These are phyloP conservation scores for Tritrichomonas foetus DNA, from an alignment of 208 protist genomes.

Conservation along the genomic window DNA sequence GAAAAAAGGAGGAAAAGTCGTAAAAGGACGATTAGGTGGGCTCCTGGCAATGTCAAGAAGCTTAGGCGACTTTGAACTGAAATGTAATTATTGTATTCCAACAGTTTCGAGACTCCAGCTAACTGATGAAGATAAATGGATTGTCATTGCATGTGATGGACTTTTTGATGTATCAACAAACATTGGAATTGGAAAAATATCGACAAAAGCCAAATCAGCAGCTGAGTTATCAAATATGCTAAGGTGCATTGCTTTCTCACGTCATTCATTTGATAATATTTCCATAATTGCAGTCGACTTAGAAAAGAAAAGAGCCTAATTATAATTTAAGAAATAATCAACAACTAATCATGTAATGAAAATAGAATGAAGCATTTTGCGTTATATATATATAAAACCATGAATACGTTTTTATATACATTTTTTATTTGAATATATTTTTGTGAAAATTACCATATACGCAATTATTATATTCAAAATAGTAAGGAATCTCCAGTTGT, in stretches of 20 bases:
- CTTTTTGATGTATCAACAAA: not conserved
- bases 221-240: too few species aligned
- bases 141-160: slow-evolving; percentile 13
- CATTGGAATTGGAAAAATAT: not conserved
- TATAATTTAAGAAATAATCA: too few species aligned
- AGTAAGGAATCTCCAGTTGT: too few species aligned
- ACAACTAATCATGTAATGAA: too few species aligned
- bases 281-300: not conserved
- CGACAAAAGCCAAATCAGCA: not conserved
- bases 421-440: too few species aligned
- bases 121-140: not conserved
- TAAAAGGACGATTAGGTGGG: not conserved
- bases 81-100: too few species aligned
- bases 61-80: not conserved
- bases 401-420: too few species aligned
- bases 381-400: too few species aligned
- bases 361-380: too few species aligned
- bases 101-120: not conserved
- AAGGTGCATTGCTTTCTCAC: not conserved
- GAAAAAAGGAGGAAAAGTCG: not conserved
- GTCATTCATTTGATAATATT: not conserved
- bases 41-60: not conserved
- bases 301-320: not conserved
- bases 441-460: too few species aligned
- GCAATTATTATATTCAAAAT: too few species aligned